Evolutionary conservation across 306 rosid genomes (phyloP).

Genomic region (Vigna trinervia): DNA sequence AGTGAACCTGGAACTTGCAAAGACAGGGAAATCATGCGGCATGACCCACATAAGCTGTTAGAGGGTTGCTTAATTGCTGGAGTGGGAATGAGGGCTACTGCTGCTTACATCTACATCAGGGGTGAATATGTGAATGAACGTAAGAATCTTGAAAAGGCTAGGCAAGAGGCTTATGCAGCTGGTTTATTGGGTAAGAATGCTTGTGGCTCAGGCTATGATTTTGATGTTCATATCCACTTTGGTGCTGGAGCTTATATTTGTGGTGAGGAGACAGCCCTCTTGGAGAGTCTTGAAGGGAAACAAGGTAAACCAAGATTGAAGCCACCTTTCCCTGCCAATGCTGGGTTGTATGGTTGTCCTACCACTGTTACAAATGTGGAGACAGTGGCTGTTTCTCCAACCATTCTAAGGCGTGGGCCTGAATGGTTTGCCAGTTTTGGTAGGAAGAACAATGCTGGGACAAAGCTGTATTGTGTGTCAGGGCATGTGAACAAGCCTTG

Average conservation of each 20-base stretch:
- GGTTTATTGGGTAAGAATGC: slow-evolving; percentile 97
- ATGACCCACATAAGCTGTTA: slow-evolving; percentile 91
- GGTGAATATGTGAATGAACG: slow-evolving; percentile 98
- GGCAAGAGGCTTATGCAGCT: slow-evolving; percentile 91
- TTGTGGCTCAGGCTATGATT: slow-evolving; percentile 96
- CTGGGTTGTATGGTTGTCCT: slow-evolving; percentile 97
- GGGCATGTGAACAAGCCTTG: slow-evolving; percentile 99
- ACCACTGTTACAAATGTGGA: slow-evolving; percentile 98
- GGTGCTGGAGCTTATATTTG: slow-evolving; percentile 99
- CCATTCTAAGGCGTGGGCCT: slow-evolving; percentile 96
- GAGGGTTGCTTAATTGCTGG: slow-evolving; percentile 99
- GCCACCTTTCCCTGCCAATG: slow-evolving; percentile 99
- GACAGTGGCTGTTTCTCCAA: slow-evolving; percentile 98
- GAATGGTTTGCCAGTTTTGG: slow-evolving; percentile 99
- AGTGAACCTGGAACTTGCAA: slow-evolving; percentile 99
- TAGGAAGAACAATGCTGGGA: slow-evolving; percentile 96
- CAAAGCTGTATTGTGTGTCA: slow-evolving; percentile 87
- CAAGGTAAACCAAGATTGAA: slow-evolving; percentile 99
- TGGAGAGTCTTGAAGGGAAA: slow-evolving; percentile 99
- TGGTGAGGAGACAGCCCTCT: slow-evolving; percentile 97
- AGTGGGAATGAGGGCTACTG: slow-evolving; percentile 98
- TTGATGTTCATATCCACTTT: slow-evolving; percentile 93
- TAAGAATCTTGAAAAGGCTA: slow-evolving; percentile 81
- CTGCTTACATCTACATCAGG: slow-evolving; percentile 93
- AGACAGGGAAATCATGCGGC: slow-evolving; percentile 98